These are phyloP conservation scores for Fusarium nygamai DNA, from an alignment of 2,329 filamentous ascomycete species.

Conservation along the genomic window DNA sequence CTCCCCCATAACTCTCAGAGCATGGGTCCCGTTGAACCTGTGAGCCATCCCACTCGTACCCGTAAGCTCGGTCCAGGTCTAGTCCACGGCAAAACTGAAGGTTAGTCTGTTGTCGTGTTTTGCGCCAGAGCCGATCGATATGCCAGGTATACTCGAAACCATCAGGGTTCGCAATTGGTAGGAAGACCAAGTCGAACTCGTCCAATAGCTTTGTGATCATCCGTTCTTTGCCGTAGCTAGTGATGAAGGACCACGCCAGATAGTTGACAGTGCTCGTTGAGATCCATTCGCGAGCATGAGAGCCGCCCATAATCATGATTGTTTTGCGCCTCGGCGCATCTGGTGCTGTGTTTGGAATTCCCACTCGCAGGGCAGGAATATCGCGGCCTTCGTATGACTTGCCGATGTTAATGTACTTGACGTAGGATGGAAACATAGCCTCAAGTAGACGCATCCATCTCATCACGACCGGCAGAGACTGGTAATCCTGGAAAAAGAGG, in stretches of 20 bases:
- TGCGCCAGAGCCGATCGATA: slow-evolving; percentile 91
- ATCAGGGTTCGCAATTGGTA: slow-evolving; percentile 92
- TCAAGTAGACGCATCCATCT: slow-evolving; percentile 92
- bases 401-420: slow-evolving; percentile 80
- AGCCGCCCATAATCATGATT: slow-evolving; percentile 82
- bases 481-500: slow-evolving; percentile 92
- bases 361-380: slow-evolving; percentile 83
- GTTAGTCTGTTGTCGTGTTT: slow-evolving; percentile 86
- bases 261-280: slow-evolving; percentile 92
- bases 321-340: slow-evolving; percentile 70
- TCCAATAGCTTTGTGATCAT: slow-evolving; percentile 81
- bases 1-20: slow-evolving; percentile 88
- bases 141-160: slow-evolving; percentile 96
- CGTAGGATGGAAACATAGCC: slow-evolving; percentile 88
- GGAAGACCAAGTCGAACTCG: slow-evolving; percentile 86
- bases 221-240: slow-evolving; percentile 77
- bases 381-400: slow-evolving; percentile 87
- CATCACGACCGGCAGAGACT: slow-evolving; percentile 82
- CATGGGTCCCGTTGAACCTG: slow-evolving; percentile 79
- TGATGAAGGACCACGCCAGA: slow-evolving; percentile 87
- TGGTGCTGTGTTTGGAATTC: slow-evolving; percentile 61
- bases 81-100: slow-evolving; percentile 86
- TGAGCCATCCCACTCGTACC: slow-evolving; percentile 82
- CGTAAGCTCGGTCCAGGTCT: slow-evolving; percentile 88
- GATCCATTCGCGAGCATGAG: slow-evolving; percentile 98